These are phyloP conservation scores for Shiraia sp. DNA, from an alignment of 2,329 filamentous ascomycete species.

Conservation along the genomic window DNA sequence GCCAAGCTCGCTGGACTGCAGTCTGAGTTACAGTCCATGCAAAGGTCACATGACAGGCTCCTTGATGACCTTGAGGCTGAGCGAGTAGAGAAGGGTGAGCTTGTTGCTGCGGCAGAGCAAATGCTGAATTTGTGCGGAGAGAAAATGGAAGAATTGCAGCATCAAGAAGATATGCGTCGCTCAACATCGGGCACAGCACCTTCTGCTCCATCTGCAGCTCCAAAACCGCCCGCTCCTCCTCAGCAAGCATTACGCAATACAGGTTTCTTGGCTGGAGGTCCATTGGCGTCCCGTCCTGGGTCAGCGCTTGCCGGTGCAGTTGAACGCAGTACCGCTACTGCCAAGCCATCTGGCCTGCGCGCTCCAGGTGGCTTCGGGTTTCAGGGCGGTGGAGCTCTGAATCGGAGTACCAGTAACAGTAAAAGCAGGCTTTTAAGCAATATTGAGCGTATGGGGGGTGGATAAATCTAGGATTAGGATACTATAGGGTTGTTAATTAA, in stretches of 20 bases:
- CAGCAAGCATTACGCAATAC: constrained; percentile 35
- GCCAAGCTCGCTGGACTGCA: constrained; percentile 76
- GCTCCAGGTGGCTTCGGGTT: constrained; percentile 56
- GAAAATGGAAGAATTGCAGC: constrained; percentile 43
- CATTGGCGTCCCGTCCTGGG: constrained; percentile 27
- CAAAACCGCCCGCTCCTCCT: constrained; percentile 16
- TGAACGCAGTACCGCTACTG: constrained; percentile 18
- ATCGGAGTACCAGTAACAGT: constrained; percentile 36
- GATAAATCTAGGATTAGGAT: too few relatives aligned
- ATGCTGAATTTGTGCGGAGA: constrained; percentile 70
- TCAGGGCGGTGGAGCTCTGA: constrained; percentile 34
- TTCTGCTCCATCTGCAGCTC: constrained; percentile 17
- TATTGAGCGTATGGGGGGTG: constrained; percentile 82
- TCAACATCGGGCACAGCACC: constrained; percentile 49
- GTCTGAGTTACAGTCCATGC: constrained; percentile 70
- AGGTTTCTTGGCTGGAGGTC: constrained; percentile 34
- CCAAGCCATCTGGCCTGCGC: constrained; percentile 61
- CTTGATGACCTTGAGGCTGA: constrained; percentile 71
- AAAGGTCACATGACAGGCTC: constrained; percentile 69
- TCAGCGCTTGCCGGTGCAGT: constrained; percentile 26
- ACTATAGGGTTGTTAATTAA: too few relatives aligned
- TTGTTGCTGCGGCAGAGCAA: constrained; percentile 80
- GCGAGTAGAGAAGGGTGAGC: constrained; percentile 80
- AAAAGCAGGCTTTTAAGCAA: constrained; percentile 80
- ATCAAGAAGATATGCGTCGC: constrained; percentile 52